Base-by-base conservation (phyloP, 108 stramenopile genomes). In the Cyclostephanos invisitatus region DNA sequence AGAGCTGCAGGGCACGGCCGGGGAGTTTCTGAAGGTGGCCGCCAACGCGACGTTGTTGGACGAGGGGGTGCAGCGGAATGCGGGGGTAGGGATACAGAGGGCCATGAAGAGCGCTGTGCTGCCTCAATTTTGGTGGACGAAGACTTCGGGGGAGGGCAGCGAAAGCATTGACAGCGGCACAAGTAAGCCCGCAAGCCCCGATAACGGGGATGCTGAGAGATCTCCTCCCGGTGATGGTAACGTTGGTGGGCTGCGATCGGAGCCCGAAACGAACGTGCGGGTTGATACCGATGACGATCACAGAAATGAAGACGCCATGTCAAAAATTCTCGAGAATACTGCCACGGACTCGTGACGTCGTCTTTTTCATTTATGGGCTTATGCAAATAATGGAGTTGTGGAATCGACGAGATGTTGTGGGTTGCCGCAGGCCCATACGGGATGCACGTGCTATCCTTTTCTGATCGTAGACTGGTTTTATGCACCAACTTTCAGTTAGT, bases 1-100 rank as follows among this genome's bases (percentile, higher is more conserved):
- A 18, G 64, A 56, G 14, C 76, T 81, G 71, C 75, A 66, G 64
- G 46, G 0, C n/a, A 62, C 38, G 28, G 80, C 70, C 0, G 80
- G 80, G 2, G 80, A 81, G 55, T 81, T 81, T 62, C 62, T 81
- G 54, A 81, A 78, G 72, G 71, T 81, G 21, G 75, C 75, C 7
- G 77, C 76, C 47, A 77, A 35, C 32, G 58, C 29, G 29, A 61
- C 75, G 1, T 71, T 79, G 17, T 68, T 79, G 71, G 78, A 78
- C 62, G 77, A 78, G 70, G 67, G 67, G 0, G 59, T 79, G 66
- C 71, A 73, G 42, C 29, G 58, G 71, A 71, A 59, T 63, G 78
- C 61, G 4, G 78, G 78, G 42, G 71, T 72, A 53, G 71, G 78
- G 51, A 68, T 72, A 24, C 65, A 68, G 67, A 8, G 55, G 71